Base-by-base conservation (phyloP, 1,284 basidiomycete species). In the Apiotrichum mycotoxinovorans region DNA sequence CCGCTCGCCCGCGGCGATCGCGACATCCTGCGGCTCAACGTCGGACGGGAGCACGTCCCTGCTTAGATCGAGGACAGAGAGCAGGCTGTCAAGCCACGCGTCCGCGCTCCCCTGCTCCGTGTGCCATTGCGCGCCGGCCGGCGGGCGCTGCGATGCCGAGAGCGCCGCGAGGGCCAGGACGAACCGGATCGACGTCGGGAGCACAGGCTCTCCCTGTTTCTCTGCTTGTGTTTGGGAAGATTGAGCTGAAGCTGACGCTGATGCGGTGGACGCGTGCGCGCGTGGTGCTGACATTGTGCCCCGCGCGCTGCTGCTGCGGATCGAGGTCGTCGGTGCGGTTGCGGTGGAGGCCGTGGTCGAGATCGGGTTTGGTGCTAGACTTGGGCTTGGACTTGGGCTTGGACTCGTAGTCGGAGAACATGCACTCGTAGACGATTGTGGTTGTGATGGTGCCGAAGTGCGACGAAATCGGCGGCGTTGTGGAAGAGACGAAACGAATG, bases 61-160 rank as follows among this genome's bases (percentile, higher is more conserved):
- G 15, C 70, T 65, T 18, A 78, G 58, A 3, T 67, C 64, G 20
- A 76, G 57, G 20, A 76, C 62, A 54, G 70, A 65, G 41, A 65
- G 62, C 1, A 78, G 65, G 1, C 70, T 58, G 41, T 49, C 41
- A 5, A 75, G 57, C 75, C 75, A 78, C 50, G 58, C 56, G 10
- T 53, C 27, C 2, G 66, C 60, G 3, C 51, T 1, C 48, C 12
- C 18, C 55, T 57, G 60, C 69, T 67, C 69, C 15, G 61, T 44
- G 11, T 22, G 8, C 38, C 60, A 49, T 1, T 45, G 51, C 14
- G 57, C 57, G 42, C 48, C 60, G 18, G 57, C 34, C 2, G 60
- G 47, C 4, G 69, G 64, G 27, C 68, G 55, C 0, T 54, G 49
- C 1, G 64, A 63, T 7, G 72, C 67, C 27, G 64, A 65, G 10